Base-by-base conservation (phyloP, 2,329 filamentous ascomycete species). In the Nemania sp. region DNA sequence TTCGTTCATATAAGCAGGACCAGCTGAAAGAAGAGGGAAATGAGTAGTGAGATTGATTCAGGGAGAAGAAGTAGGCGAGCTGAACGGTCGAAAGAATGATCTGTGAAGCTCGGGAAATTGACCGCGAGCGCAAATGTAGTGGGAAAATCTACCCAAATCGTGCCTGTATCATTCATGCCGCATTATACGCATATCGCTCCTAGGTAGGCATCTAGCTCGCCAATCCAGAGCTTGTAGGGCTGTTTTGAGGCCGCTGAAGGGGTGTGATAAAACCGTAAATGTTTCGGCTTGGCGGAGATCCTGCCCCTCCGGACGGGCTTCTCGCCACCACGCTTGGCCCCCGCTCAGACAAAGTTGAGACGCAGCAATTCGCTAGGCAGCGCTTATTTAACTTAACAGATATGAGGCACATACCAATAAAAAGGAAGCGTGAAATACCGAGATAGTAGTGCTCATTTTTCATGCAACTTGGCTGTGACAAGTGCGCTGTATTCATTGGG, bases 281-380 rank as follows among this genome's bases (percentile, higher is more conserved):
- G 58, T 64, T 64, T 64, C 61, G 54, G 3, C 46, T 57, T 61
- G 54, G 61, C 58, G 49, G 42, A 54, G 53, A 53, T 54, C 43
- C 56, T 47, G 52, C 49, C 49, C 49, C 29, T 35, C 42, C 20
- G 39, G 34, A 29, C 13, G 48, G 53, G 17, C 21, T 54, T 52
- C 45, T n/a, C n/a, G n/a, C n/a, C 20, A 39, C 12, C 47, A 13
- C 10, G 1, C 6, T 17, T 10, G 37, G 10, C 32, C 60, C 60
- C 32, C 56, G 60, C 42, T 60, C 60, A 57, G 45, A 63, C 60
- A 40, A 52, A 39, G 35, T 39, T 42, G 47, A 63, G 47, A 63
- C 60, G 29, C 18, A 35, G 40, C 32, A 35, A 20, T 34, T 40
- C 5, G 12, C 45, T 18, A 34, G 13, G 18, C n/a, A 40, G 42